Evolutionary conservation across 139 green algal species (phyloP), one percentile per base, ranked within the genome.

Genomic region (Eudorina sp.): DNA sequence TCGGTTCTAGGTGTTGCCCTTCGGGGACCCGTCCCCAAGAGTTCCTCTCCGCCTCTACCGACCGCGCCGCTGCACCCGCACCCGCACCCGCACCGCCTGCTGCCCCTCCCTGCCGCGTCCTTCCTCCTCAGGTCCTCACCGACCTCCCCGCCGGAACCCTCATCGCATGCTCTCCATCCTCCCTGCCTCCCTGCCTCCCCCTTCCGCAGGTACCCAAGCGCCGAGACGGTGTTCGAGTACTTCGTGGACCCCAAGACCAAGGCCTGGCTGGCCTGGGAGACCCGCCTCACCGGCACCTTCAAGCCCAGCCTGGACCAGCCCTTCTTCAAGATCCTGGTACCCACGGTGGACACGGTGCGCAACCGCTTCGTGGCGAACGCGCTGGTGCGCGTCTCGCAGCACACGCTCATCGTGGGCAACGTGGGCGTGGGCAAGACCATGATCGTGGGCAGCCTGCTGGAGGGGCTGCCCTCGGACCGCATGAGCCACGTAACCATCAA

Each of bases 371-470:
- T 97, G 34, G 85, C 89, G 21, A 60, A 69, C 19, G 53, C 89
- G 19, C 89, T 96, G 11, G 90, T 96, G 27, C 79, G 69, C 58
- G 83, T 86, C 40, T 72, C 46, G 55, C 87, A 94, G 88, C 94
- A 97, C 90, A 90, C 85, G 21, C 91, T 98, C 53, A 79, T 98
- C 13, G 89, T 95, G n/a, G 96, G 96, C 72, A 93, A 93, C 75
- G 94, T 96, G 38, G 96, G 96, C 75, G 93, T 96, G 29, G 95
- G 95, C 83, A 98, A 98, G 91, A 97, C 95, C 34, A 94, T 97
- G 91, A 93, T 96, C 18, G 74, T 96, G 72, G 68, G 89, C 46
- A n/a, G 41, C 92, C 80, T 96, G 83, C 90, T 98, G 73, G 91
- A 93, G 23, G 70, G 48, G 13, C 90, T 97, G 55, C 93, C 92